Evolutionary conservation across 2,329 filamentous ascomycete species (phyloP).

Genomic region (Aspergillus sp.): DNA sequence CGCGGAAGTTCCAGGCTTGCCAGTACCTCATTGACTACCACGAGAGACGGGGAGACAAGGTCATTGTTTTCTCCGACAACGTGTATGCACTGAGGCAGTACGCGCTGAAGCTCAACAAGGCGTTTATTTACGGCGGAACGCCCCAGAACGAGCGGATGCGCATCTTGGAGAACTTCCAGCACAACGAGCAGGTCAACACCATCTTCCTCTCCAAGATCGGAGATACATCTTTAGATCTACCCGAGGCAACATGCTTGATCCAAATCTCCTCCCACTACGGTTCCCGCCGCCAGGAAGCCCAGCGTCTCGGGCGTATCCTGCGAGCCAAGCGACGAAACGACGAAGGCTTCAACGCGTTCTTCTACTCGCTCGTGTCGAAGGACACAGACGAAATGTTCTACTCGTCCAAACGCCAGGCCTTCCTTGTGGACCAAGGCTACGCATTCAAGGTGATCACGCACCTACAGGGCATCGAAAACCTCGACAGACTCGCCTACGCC

Average conservation of each 20-base stretch:
- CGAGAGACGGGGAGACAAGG: conserved; percentile 87
- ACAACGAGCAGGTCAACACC: conserved; percentile 81
- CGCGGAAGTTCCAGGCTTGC: conserved; percentile 90
- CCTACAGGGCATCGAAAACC: conserved; percentile 78
- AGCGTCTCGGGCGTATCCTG: conserved; percentile 83
- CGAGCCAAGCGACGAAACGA: conserved; percentile 93
- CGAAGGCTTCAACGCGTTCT: conserved; percentile 97
- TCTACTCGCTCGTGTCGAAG: conserved; percentile 94
- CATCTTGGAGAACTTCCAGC: conserved; percentile 89
- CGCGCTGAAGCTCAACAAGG: conserved; percentile 72
- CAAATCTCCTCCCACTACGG: conserved; percentile 97
- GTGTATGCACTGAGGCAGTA: conserved; percentile 86
- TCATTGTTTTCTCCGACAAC: conserved; percentile 97
- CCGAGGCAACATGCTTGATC: conserved; percentile 91
- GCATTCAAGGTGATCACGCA: conserved; percentile 99
- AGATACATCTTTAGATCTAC: conserved; percentile 93
- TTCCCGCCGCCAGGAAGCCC: conserved; percentile 90
- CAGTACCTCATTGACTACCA: conserved; percentile 99
- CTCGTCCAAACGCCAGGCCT: conserved; percentile 91
- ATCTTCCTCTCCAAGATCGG: conserved; percentile 96
- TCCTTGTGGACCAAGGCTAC: conserved; percentile 95
- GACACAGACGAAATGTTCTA: conserved; percentile 98
- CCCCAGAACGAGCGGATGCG: conserved; percentile 73
- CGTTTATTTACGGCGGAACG: conserved; percentile 85
- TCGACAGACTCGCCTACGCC: conserved; percentile 69